Evolutionary conservation across 2,329 filamentous ascomycete species (phyloP).

Genomic region (Penicillium polonicum): DNA sequence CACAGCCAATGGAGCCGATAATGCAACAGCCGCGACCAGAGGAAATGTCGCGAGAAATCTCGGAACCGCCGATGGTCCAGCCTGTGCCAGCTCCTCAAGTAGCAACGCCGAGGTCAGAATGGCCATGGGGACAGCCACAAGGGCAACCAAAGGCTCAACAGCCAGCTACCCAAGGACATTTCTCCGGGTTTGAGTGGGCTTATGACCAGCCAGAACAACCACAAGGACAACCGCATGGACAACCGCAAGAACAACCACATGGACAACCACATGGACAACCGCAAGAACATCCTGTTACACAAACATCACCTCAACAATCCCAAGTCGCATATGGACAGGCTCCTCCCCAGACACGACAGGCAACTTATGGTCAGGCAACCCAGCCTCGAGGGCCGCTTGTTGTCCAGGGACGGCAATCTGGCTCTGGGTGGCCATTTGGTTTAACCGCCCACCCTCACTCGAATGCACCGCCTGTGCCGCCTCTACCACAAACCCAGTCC

Average conservation of each 20-base stretch:
- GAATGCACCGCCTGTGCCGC: not conserved
- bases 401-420: slow-evolving; percentile 6
- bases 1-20: slow-evolving; percentile 29
- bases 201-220: not conserved
- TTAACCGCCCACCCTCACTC: slow-evolving; percentile 4
- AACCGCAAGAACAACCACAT: not conserved
- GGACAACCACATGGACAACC: not conserved
- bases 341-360: not conserved
- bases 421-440: slow-evolving; percentile 8
- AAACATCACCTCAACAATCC: not conserved
- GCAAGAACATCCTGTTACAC: not conserved
- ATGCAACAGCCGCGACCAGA: not conserved
- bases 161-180: not conserved
- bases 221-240: not conserved
- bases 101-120: not conserved
- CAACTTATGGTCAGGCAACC: not conserved
- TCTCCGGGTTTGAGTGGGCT: slow-evolving; percentile 2
- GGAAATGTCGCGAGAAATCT: not conserved
- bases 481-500: not conserved
- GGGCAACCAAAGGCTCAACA: not conserved
- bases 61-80: not conserved
- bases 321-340: not conserved
- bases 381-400: slow-evolving; percentile 1
- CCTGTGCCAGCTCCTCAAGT: not conserved
- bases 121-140: slow-evolving; percentile 5